phyloP scores from a whole-genome alignment of 768 basidiomycete genomes.

The Xerocomus potaroensis region DNA sequence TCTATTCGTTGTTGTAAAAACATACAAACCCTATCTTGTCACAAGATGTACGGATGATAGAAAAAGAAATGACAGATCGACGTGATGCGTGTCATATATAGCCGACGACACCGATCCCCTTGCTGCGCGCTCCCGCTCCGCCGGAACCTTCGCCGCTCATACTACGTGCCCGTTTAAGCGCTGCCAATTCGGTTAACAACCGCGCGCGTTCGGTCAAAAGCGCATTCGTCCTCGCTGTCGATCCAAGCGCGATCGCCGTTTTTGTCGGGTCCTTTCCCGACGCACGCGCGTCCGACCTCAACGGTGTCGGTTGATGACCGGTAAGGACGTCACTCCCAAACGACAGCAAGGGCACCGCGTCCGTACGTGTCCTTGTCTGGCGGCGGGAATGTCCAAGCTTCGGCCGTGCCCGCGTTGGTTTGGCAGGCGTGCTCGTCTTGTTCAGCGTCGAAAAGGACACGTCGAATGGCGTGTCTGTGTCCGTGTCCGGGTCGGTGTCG shows the following conservation, averaged over 20 bases:
- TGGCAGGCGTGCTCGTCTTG: conserved; percentile 29
- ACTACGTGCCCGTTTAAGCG: conserved; percentile 31
- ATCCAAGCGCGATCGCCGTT: conserved; percentile 18
- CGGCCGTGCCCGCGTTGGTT: conserved; percentile 5
- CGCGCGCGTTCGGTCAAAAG: conserved; percentile 56
- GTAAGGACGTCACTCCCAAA: too few relatives aligned
- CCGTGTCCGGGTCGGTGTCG: conserved; percentile 8
- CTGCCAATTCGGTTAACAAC: conserved; percentile 51
- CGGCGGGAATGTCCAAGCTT: too few relatives aligned
- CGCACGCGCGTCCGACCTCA: too few relatives aligned
- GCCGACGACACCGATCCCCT: too few relatives aligned
- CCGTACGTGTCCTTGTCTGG: too few relatives aligned
- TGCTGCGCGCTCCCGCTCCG: background rate
- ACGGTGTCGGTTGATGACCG: too few relatives aligned
- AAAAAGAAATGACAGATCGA: too few relatives aligned
- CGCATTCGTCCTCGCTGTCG: conserved; percentile 40
- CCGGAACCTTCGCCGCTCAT: conserved; percentile 9
- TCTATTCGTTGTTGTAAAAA: too few relatives aligned
- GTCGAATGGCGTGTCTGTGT: conserved; percentile 17
- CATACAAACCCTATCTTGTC: too few relatives aligned
- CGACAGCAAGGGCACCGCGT: conserved; percentile 13
- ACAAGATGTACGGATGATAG: too few relatives aligned
- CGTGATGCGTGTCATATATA: too few relatives aligned
- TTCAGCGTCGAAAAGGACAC: conserved; percentile 21
- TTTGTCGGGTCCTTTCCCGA: too few relatives aligned